Conservation (phyloP, 1,139 yeast genomes). For the Wickerhamomyces sp. region DNA sequence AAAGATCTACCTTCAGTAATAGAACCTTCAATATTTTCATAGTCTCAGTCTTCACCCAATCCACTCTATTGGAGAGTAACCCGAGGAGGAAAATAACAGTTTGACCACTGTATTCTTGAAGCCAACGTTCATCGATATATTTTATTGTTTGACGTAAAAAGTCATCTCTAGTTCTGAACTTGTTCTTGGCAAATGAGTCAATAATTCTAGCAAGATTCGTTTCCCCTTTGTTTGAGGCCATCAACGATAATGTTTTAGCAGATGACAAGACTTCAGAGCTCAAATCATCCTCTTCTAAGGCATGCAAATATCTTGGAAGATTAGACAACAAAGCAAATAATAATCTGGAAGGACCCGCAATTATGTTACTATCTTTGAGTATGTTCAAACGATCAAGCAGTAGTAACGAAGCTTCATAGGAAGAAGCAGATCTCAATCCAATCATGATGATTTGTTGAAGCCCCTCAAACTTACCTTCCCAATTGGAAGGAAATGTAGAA, state of each 20-base stretch:
- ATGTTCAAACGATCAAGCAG: slow-evolving; percentile 68
- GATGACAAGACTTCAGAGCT: slow-evolving; percentile 50
- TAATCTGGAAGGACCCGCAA: slow-evolving; percentile 68
- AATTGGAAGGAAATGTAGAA: slow-evolving; percentile 86
- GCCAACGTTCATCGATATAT: slow-evolving; percentile 60
- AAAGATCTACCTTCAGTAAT: slow-evolving; percentile 73
- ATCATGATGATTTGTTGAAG: slow-evolving; percentile 71
- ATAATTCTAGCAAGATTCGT: slow-evolving; percentile 67
- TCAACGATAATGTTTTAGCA: slow-evolving; percentile 49
- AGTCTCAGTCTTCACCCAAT: slow-evolving; percentile 79
- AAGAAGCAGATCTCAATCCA: slow-evolving; percentile 76
- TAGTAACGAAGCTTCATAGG: slow-evolving; percentile 74
- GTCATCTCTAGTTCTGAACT: slow-evolving; percentile 85
- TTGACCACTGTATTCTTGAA: slow-evolving; percentile 73
- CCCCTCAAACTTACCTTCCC: slow-evolving; percentile 95
- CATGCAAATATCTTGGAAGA: slow-evolving; percentile 78
- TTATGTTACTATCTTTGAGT: slow-evolving; percentile 67
- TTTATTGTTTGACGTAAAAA: slow-evolving; percentile 77
- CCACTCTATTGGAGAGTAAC: slow-evolving; percentile 64
- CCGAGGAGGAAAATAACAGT: slow-evolving; percentile 74
- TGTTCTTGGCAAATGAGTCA: slow-evolving; percentile 66
- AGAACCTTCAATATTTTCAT: slow-evolving; percentile 69
- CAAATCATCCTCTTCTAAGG: slow-evolving; percentile 56
- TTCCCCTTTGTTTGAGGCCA: slow-evolving; percentile 58
- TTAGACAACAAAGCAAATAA: slow-evolving; percentile 72